A percentile compares a stretch with the other conserved stretches of the same genome.
Conservation (phyloP, 495 filamentous ascomycete genomes). For the Neurospora sp. region DNA sequence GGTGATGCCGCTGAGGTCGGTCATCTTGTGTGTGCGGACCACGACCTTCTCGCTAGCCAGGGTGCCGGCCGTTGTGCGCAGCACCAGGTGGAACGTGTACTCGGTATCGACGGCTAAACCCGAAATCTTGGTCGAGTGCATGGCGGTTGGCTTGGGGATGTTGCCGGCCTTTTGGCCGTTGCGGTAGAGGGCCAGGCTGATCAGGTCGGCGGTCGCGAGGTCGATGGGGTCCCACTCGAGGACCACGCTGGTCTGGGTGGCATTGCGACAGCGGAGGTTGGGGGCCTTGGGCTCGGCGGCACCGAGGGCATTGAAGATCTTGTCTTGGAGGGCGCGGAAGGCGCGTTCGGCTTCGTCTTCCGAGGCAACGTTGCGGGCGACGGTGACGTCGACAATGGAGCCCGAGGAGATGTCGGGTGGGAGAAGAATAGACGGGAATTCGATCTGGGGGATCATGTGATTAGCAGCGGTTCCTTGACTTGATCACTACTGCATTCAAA, state of each 20-base stretch:
- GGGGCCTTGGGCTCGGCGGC: constrained; percentile 67
- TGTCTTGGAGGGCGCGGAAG: constrained; percentile 77
- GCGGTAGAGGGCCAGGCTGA: constrained; percentile 80
- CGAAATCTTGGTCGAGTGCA: constrained; percentile 90
- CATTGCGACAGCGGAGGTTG: constrained; percentile 81
- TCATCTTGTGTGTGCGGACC: constrained; percentile 97
- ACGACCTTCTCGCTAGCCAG: constrained; percentile 72
- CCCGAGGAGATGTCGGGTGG: constrained; percentile 89
- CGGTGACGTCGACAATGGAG: constrained; percentile 95
- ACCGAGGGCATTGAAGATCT: constrained; percentile 80
- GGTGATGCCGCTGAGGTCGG: constrained; percentile 90
- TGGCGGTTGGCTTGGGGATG: constrained; percentile 76
- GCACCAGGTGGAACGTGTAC: constrained; percentile 87
- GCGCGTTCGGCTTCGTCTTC: constrained; percentile 60
- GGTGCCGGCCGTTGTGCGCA: constrained; percentile 85
- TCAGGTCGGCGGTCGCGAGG: constrained; percentile 81
- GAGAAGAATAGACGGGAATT: constrained; percentile 96
- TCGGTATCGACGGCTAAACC: constrained; percentile 93
- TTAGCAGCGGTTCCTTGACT: neutral
- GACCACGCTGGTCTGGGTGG: constrained; percentile 92
- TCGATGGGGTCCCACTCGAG: constrained; percentile 97
- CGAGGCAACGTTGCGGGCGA: constrained; percentile 72
- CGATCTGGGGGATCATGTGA: constrained; percentile 52
- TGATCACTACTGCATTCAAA: neutral
- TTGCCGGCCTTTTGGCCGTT: constrained; percentile 93